Percentiles rank a stretch among this genome's conserved stretches.
Evolutionary conservation across 2,329 filamentous ascomycete species (phyloP).

Genomic region (Thelonectria discophora): DNA sequence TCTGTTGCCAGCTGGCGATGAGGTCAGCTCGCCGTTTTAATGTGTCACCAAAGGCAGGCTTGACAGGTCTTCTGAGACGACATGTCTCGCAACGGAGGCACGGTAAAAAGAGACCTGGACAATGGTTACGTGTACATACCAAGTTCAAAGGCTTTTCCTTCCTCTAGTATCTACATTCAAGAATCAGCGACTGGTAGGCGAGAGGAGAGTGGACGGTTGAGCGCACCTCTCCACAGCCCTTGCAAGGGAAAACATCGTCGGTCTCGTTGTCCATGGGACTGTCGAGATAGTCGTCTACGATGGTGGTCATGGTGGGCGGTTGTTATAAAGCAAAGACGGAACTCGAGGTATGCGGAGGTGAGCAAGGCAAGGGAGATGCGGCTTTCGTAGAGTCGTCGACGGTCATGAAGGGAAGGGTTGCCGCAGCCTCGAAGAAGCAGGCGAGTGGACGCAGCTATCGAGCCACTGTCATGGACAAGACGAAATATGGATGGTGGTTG

Average conservation of each 20-base stretch:
- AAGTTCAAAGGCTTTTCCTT: conserved; percentile 97
- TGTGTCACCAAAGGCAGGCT: conserved; percentile 11
- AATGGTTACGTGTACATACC: conserved; percentile 64
- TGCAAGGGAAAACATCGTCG: conserved; percentile 89
- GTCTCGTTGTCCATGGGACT: conserved; percentile 76
- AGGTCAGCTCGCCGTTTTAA: conserved; percentile 41
- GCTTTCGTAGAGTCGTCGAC: conserved; percentile 25
- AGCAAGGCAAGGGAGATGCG: conserved; percentile 26
- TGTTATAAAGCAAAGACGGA: conserved; percentile 22
- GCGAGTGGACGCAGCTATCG: conserved; percentile 35
- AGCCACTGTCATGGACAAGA: conserved; percentile 39
- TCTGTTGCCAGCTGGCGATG: conserved; percentile 80
- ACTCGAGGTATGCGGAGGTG: conserved; percentile 19
- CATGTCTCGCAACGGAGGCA: conserved; percentile 14
- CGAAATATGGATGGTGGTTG: conserved; percentile 18
- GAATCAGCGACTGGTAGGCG: conserved; percentile 30
- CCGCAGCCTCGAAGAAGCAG: conserved; percentile 35
- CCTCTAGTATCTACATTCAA: conserved; percentile 82
- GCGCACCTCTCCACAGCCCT: conserved; percentile 88
- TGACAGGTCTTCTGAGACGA: conserved; percentile 26
- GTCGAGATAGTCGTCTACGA: conserved; percentile 70
- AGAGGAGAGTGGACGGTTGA: conserved; percentile 7
- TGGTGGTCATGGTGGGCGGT: conserved; percentile 53
- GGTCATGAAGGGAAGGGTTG: conserved; percentile 35
- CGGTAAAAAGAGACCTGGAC: conserved; percentile 1